Percentiles rank a stretch among this genome's conserved stretches.
Evolutionary conservation across 306 rosid genomes (phyloP).

Genomic region (Alnus rubra): DNA sequence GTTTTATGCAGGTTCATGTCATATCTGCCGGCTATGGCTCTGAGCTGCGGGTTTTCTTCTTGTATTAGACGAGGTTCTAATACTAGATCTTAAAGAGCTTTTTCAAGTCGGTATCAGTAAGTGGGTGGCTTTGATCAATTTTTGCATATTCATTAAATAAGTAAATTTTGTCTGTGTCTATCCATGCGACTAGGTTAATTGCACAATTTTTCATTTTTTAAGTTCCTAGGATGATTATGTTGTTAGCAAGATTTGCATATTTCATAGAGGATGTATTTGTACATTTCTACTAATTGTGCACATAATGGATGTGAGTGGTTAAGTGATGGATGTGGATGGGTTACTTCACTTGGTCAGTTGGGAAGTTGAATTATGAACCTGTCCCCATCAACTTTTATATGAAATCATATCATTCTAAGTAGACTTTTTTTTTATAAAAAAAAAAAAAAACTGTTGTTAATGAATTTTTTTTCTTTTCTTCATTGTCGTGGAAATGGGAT

Average conservation of each 20-base stretch:
- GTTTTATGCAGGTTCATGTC: background rate
- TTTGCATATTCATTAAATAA: background rate
- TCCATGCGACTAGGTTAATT: background rate
- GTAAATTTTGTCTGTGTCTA: too few relatives aligned
- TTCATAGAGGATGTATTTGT: background rate
- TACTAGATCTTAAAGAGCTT: background rate
- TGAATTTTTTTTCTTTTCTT: background rate
- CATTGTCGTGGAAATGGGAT: background rate
- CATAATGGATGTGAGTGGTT: background rate
- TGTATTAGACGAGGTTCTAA: background rate
- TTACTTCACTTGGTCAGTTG: background rate
- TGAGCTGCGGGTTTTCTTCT: background rate
- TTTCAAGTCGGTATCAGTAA: background rate
- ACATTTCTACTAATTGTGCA: background rate
- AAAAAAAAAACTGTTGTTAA: background rate
- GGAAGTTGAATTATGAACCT: slow-evolving; percentile 1
- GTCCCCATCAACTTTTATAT: background rate
- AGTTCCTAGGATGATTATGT: background rate
- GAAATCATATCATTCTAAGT: background rate
- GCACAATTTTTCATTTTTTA: background rate
- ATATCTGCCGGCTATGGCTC: background rate
- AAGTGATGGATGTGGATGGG: background rate
- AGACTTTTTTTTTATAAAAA: background rate
- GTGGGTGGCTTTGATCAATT: background rate
- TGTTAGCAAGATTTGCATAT: background rate